Evolutionary conservation across 805 yeast genomes (phyloP), one percentile per base, ranked within the genome.

Genomic region (Starmerella apis): DNA sequence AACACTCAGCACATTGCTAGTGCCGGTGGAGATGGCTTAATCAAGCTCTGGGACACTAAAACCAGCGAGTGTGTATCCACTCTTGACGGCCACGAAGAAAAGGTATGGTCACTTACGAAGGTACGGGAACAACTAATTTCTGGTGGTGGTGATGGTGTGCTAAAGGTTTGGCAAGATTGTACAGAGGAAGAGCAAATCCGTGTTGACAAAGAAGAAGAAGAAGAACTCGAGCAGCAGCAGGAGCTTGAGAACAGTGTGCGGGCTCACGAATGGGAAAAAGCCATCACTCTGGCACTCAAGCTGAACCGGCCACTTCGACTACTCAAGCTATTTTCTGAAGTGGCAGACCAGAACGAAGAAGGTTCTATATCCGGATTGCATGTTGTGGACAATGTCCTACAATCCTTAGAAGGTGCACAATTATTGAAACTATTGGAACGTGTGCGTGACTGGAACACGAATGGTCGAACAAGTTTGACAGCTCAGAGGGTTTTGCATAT

Each of bases 121-220:
- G 68, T 77, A 57, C 90, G 92, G 20, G 75, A 74, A 16, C 74
- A 75, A 51, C 73, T 92, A 51, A 77, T 86, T 0, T 78, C 85
- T 51, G 97, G 96, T 0, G 97, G 92, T 66, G 96, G 96, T 1
- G 97, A 92, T 66, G 95, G 96, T 49, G 81, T 86, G 23, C 76
- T 92, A 56, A 83, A 86, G 46, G 71, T 86, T 36, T 92, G 98
- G 98, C 71, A 72, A 48, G 97, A 92, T 66, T 80, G 81, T 59
- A 84, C 95, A 1, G 87, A 80, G 48, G 90, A 83, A 62, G 75
- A 79, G 47, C 71, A 73, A 50, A 76, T 68, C 46, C 68, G 70
- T 48, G 78, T 76, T 48, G 70, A 66, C 24, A 62, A 61, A 43
- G 79, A 75, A 54, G 77, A 76, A 45, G 76, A 72, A 28, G 73